Conservation (phyloP, 768 basidiomycete species). For the Leccinum incarnatum region DNA sequence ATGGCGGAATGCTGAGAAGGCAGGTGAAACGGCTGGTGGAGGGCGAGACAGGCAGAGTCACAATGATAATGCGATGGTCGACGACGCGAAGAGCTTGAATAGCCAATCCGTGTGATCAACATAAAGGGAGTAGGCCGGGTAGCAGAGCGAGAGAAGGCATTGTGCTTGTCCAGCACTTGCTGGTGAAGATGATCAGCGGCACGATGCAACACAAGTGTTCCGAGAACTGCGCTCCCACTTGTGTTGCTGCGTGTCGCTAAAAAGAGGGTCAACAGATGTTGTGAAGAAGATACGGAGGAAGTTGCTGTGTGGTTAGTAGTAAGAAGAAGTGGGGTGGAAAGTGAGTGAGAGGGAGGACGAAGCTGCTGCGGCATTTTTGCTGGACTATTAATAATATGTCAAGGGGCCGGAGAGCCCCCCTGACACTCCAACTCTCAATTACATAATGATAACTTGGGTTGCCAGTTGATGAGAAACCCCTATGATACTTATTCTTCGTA, state of each 20-base stretch:
- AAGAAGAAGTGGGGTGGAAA: neutral
- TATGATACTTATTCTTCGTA: no score
- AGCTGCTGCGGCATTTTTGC: slow-evolving; percentile 41
- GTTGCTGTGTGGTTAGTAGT: neutral
- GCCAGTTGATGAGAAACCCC: no score
- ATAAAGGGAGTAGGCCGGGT: neutral
- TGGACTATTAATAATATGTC: slow-evolving; percentile 11
- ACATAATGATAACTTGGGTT: neutral
- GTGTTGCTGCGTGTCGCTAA: slow-evolving; percentile 20
- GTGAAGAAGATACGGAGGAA: neutral
- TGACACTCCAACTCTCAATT: neutral
- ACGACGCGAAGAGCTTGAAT: neutral
- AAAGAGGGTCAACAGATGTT: neutral
- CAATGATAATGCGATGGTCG: neutral
- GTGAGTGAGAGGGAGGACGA: neutral
- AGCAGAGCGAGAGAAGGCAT: neutral
- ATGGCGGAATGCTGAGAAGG: neutral
- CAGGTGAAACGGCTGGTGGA: neutral
- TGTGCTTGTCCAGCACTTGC: neutral
- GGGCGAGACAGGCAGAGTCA: neutral
- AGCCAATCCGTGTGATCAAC: neutral
- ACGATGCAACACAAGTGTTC: slow-evolving; percentile 35
- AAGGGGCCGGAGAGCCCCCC: neutral
- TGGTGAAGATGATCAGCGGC: neutral
- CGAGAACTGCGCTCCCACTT: slow-evolving; percentile 49